Conservation (phyloP, 208 protist genomes). For the Trypanosoma cruzi region DNA sequence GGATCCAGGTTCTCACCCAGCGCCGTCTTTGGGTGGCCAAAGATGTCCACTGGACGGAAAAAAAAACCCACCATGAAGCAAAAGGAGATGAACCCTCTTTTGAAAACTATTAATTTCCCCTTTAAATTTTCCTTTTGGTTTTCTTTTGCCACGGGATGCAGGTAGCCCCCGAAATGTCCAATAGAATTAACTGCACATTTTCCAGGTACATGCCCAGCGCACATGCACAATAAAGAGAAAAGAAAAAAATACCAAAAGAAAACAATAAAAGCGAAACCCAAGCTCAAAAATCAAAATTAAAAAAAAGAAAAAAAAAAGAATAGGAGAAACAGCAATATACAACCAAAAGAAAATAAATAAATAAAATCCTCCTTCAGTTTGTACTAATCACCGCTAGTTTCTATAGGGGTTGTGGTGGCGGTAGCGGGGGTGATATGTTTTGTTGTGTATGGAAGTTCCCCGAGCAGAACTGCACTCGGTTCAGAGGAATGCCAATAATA, state of each 20-base stretch:
- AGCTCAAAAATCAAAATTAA: not conserved
- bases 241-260: constrained; percentile 4
- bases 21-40: constrained; percentile 29
- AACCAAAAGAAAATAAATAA: too few species aligned
- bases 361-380: too few species aligned
- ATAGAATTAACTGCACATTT: too few species aligned
- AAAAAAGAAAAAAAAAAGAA: constrained; percentile 6
- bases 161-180: too few species aligned
- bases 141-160: not conserved
- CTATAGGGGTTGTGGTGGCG: too few species aligned
- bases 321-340: too few species aligned
- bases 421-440: too few species aligned
- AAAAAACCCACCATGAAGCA: constrained; percentile 11
- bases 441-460: too few species aligned
- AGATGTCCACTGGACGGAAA: constrained; percentile 30
- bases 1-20: constrained; percentile 30
- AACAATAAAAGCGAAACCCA: not conserved
- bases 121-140: not conserved
- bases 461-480: too few species aligned
- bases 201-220: too few species aligned
- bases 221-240: constrained; percentile 8
- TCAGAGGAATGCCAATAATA: too few species aligned
- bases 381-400: too few species aligned
- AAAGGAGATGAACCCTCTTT: not conserved
- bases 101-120: not conserved